These are phyloP conservation scores for Phytopythium boreale DNA, from an alignment of 352 stramenopile genomes.

Conservation along the genomic window DNA sequence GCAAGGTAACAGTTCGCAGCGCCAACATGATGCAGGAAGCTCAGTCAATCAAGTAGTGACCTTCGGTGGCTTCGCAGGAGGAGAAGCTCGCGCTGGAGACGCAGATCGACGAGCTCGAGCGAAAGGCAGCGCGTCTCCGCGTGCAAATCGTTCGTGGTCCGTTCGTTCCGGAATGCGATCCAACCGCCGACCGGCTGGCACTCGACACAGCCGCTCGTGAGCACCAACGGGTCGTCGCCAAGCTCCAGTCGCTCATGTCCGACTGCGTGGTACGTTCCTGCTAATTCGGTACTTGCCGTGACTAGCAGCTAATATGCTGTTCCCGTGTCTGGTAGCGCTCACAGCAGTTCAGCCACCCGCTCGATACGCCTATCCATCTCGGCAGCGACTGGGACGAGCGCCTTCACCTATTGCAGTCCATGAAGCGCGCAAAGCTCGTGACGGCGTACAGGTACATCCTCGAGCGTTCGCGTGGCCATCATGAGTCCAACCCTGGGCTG, in stretches of 20 bases:
- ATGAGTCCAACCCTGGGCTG: not conserved
- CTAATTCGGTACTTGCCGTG: not conserved
- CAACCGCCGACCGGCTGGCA: slow-evolving; percentile 4
- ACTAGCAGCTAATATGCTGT: not conserved
- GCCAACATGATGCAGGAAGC: not conserved
- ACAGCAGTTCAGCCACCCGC: slow-evolving; percentile 8
- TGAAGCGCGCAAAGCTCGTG: slow-evolving; percentile 30
- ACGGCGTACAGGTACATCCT: slow-evolving; percentile 16
- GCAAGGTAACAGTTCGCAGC: not conserved
- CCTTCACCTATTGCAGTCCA: slow-evolving; percentile 13
- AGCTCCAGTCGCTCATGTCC: slow-evolving; percentile 18
- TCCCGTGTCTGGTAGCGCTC: not conserved
- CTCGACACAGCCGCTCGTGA: slow-evolving; percentile 14
- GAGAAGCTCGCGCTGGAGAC: slow-evolving; percentile 19
- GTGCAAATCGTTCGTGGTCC: slow-evolving; percentile 9
- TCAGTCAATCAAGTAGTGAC: not conserved
- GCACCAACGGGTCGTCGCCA: slow-evolving; percentile 17
- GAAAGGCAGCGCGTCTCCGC: not conserved
- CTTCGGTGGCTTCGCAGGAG: not conserved
- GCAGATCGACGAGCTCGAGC: slow-evolving; percentile 17
- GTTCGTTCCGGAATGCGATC: not conserved
- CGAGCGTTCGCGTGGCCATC: not conserved
- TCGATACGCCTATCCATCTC: slow-evolving; percentile 28
- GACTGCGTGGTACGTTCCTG: slow-evolving; percentile 7
- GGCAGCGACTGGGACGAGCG: slow-evolving; percentile 15